Percentiles rank a stretch among this genome's conserved stretches.
phyloP scores from a whole-genome alignment of 352 stramenopile species.

The Blastocystis sp. region DNA sequence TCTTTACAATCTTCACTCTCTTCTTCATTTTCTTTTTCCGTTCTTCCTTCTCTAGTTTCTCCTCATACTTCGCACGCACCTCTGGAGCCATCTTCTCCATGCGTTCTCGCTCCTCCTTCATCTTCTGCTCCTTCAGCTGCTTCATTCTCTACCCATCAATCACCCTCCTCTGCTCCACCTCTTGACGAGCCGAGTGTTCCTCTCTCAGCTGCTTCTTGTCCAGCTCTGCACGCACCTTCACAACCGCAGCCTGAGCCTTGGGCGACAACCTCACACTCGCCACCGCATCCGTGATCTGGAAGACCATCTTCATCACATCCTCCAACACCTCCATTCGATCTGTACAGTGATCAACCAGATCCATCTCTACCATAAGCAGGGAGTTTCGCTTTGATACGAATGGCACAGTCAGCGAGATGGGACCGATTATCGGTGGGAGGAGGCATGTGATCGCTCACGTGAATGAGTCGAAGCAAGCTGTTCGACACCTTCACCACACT shows the following conservation, averaged over 20 bases:
- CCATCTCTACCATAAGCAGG: not conserved
- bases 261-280: not conserved
- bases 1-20: constrained; percentile 22
- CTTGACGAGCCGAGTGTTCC: not conserved
- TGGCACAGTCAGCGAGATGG: not conserved
- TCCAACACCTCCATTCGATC: constrained; percentile 18
- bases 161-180: not conserved
- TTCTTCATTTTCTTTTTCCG: constrained; percentile 43
- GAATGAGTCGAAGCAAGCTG: constrained; percentile 12
- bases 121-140: constrained; percentile 34
- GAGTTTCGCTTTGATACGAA: constrained; percentile 41
- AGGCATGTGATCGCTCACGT: constrained; percentile 45
- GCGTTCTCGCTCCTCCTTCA: constrained; percentile 11
- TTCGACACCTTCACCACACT: constrained; percentile 24
- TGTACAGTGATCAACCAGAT: not conserved
- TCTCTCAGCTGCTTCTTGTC: not conserved
- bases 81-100: constrained; percentile 2
- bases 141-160: constrained; percentile 42
- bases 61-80: constrained; percentile 1
- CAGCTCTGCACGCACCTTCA: not conserved
- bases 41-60: constrained; percentile 51
- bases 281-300: not conserved
- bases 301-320: constrained; percentile 9
- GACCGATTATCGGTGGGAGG: constrained; percentile 14
- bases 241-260: not conserved